Percentiles rank a stretch among this genome's conserved stretches.
phyloP scores from a whole-genome alignment of 345 rosid species.

The Populus davidiana region DNA sequence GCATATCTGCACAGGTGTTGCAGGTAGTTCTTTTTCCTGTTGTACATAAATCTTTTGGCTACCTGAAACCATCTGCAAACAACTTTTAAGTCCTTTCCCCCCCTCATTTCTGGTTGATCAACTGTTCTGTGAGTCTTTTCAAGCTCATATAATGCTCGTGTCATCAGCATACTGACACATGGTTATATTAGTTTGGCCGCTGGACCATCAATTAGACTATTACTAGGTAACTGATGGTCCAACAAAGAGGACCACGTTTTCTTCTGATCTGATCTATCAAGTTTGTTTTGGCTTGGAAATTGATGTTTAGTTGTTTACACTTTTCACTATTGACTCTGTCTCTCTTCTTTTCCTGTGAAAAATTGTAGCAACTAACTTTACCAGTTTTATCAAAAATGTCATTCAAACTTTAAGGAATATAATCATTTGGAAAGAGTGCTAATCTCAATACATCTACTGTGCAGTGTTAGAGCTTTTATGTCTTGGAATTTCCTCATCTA shows the following conservation, averaged over 20 bases:
- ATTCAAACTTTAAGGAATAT: background rate
- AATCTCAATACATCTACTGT: background rate
- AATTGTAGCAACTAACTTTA: background rate
- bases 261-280: background rate
- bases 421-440: background rate
- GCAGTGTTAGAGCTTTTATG: background rate
- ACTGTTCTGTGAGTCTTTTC: background rate
- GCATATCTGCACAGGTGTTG: conserved; percentile 74
- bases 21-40: conserved; percentile 37
- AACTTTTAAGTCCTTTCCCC: background rate
- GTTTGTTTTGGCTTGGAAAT: background rate
- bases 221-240: background rate
- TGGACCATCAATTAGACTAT: background rate
- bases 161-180: background rate
- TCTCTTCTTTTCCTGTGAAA: background rate
- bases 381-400: background rate
- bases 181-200: background rate
- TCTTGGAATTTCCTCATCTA: background rate
- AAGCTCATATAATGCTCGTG: background rate
- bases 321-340: background rate
- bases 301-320: background rate
- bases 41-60: background rate
- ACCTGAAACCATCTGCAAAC: background rate
- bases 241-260: background rate
- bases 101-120: background rate